Evolutionary conservation across 169 alveolate species (phyloP).

Genomic region (Eimeria zaria): DNA sequence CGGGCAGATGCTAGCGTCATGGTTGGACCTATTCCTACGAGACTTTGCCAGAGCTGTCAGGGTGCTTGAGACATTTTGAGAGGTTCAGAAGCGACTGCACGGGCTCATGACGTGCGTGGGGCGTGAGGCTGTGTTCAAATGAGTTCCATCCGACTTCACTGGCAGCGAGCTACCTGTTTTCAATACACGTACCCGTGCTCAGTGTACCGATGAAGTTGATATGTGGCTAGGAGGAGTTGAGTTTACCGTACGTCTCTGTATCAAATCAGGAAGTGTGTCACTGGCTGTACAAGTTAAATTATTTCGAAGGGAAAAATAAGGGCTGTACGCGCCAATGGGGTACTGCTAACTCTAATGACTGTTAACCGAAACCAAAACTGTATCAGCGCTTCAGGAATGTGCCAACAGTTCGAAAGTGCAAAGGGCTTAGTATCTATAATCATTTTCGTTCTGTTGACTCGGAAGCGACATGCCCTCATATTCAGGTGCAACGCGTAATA

Average conservation of each 20-base stretch:
- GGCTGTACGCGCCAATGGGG: neutral
- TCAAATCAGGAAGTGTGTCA: neutral
- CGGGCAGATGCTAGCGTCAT: neutral
- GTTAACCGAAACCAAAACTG: neutral
- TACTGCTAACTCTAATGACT: neutral
- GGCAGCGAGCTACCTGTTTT: neutral
- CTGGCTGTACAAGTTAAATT: neutral
- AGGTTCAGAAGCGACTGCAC: neutral
- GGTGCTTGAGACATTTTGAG: neutral
- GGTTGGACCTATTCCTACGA: neutral
- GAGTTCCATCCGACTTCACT: neutral
- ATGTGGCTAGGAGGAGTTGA: neutral
- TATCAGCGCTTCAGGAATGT: neutral
- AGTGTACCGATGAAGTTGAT: neutral
- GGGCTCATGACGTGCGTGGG: neutral
- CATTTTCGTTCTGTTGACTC: neutral
- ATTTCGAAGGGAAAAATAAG: too few relatives aligned
- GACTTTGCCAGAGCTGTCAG: neutral
- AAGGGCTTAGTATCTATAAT: neutral
- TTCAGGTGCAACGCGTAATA: neutral
- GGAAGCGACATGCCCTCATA: neutral
- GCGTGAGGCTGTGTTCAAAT: neutral
- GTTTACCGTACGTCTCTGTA: neutral
- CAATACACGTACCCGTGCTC: neutral
- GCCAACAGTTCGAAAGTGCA: neutral